A percentile compares a stretch with the other conserved stretches of the same genome.
phyloP scores from a whole-genome alignment of 768 basidiomycete species.

The Hygrocybe punicea region DNA sequence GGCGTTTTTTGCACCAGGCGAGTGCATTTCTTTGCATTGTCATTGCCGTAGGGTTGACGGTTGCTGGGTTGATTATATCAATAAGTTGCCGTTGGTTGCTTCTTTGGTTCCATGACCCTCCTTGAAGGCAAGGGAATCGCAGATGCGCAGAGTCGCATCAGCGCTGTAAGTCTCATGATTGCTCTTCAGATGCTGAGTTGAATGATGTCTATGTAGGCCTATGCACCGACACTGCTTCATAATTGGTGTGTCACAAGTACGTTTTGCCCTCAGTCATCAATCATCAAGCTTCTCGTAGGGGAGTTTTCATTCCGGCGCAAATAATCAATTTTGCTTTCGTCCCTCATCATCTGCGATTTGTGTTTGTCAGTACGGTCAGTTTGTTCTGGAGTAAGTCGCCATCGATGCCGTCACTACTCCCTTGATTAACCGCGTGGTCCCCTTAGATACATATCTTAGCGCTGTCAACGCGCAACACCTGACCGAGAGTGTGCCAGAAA shows the following conservation, averaged over 20 bases:
- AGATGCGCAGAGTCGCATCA: slow-evolving; percentile 46
- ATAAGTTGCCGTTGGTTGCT: slow-evolving; percentile 50
- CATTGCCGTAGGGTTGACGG: not conserved
- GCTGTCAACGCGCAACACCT: slow-evolving; percentile 45
- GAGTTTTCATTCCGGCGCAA: slow-evolving; percentile 73
- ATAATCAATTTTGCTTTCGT: slow-evolving; percentile 74
- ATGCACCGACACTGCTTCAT: slow-evolving; percentile 67
- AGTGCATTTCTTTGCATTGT: slow-evolving; percentile 20
- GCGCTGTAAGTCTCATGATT: slow-evolving; percentile 37
- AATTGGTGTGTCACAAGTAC: slow-evolving; percentile 61
- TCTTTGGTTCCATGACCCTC: slow-evolving; percentile 72
- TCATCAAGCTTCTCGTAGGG: slow-evolving; percentile 38
- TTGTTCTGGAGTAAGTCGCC: slow-evolving; percentile 73
- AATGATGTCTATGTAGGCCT: slow-evolving; percentile 44
- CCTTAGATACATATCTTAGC: slow-evolving; percentile 61
- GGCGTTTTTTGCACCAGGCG: slow-evolving; percentile 65
- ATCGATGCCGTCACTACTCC: not conserved
- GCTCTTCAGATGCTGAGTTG: not conserved
- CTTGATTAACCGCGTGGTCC: not conserved
- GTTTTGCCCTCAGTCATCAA: not conserved
- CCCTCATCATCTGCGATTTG: slow-evolving; percentile 73
- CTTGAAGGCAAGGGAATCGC: slow-evolving; percentile 65
- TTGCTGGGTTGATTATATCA: too few relatives aligned
- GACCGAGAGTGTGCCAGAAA: not conserved
- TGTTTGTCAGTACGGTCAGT: slow-evolving; percentile 71